phyloP scores from a whole-genome alignment of 768 basidiomycete species.

The Leccinum barrowsii region DNA sequence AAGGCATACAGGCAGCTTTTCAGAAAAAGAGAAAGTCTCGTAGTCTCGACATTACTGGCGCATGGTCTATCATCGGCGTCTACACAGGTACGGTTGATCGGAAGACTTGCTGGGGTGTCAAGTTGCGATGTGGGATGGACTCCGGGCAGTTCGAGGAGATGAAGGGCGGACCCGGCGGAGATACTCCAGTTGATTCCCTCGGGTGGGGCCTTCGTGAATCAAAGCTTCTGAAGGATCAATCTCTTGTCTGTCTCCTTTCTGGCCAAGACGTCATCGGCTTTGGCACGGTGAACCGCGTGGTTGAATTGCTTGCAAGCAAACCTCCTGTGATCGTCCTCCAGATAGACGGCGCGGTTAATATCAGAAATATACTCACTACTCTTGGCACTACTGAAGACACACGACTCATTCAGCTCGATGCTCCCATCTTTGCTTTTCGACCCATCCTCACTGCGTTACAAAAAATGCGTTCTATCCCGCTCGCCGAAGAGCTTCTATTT shows the following conservation, averaged over 20 bases:
- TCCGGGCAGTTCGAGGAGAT: conserved; percentile 33
- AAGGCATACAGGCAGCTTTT: conserved; percentile 44
- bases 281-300: conserved; percentile 52
- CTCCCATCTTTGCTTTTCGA: conserved; percentile 57
- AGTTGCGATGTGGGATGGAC: conserved; percentile 34
- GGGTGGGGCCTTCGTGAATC: conserved; percentile 28
- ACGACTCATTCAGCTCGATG: conserved; percentile 53
- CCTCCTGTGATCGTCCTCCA: conserved; percentile 54
- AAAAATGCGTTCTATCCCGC: conserved; percentile 39
- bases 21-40: conserved; percentile 36
- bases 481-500: conserved; percentile 48
- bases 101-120: conserved; percentile 40
- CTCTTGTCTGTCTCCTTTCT: conserved; percentile 48
- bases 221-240: conserved; percentile 50
- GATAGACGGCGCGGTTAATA: conserved; percentile 42
- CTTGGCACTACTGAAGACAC: conserved; percentile 34
- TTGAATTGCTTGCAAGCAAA: conserved; percentile 43
- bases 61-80: conserved; percentile 36
- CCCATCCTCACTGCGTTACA: conserved; percentile 59
- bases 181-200: conserved; percentile 34
- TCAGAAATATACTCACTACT: conserved; percentile 34
- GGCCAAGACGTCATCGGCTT: conserved; percentile 50
- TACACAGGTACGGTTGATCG: conserved; percentile 25
- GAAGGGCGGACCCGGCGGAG: conserved; percentile 1
- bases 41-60: conserved; percentile 31